These are phyloP conservation scores for Dactylellina drechsleri DNA, from an alignment of 2,329 filamentous ascomycete species.

Conservation along the genomic window DNA sequence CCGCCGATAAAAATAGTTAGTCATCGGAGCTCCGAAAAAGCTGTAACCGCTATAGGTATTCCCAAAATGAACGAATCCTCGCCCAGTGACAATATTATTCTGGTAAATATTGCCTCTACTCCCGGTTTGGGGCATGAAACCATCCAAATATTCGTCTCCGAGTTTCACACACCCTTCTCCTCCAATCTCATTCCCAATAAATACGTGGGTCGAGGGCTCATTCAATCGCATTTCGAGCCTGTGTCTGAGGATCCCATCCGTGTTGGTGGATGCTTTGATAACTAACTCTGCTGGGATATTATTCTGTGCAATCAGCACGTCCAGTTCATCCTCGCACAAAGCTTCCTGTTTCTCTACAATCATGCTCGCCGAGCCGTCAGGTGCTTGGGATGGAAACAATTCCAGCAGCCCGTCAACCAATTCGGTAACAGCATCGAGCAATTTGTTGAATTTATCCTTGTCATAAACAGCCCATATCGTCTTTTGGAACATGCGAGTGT, in stretches of 20 bases:
- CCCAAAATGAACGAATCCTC: conserved; percentile 13
- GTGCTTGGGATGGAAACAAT: conserved; percentile 1
- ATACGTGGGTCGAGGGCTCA: conserved; percentile 8
- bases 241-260: neutral
- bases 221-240: conserved; percentile 4
- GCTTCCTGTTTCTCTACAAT: neutral
- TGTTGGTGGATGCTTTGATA: neutral
- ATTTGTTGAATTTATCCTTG: conserved; percentile 18
- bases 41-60: conserved; percentile 12
- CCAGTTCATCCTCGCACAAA: conserved; percentile 17
- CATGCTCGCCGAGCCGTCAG: no score
- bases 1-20: no score
- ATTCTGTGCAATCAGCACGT: conserved; percentile 3
- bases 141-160: conserved; percentile 20
- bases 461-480: conserved; percentile 28
- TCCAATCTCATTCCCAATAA: conserved; percentile 8
- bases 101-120: conserved; percentile 14
- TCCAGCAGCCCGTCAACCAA: conserved; percentile 17
- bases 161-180: conserved; percentile 9
- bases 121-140: neutral
- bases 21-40: neutral
- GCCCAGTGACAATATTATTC: conserved; percentile 11
- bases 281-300: conserved; percentile 1
- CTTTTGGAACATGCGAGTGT: conserved; percentile 9
- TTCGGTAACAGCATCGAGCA: conserved; percentile 13